Evolutionary conservation across 768 basidiomycete species (phyloP), one percentile per base, ranked within the genome.

Genomic region (Agrocybe chaxingu): DNA sequence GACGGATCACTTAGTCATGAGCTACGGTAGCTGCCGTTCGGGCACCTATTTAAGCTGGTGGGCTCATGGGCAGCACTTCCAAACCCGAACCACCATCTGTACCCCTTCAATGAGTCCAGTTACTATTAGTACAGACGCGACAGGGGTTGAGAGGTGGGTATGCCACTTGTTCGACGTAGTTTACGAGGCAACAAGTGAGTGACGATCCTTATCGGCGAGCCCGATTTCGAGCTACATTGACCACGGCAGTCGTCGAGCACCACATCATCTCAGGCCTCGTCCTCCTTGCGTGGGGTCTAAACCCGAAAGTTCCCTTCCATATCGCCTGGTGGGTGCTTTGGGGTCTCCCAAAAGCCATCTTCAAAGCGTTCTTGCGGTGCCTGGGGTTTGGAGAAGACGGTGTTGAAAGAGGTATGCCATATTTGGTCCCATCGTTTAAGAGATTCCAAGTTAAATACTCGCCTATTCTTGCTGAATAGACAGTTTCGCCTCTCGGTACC

Each of bases 401-500:
- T 42, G 40, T 42, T 19, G 40, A 19, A 42, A n/a, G 9, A 42
- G 18, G 40, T 42, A 42, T 19, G 40, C 13, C 11, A 10, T 42
- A 3, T 42, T 42, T 42, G 13, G 10, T 9, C 40, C 11, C 11
- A n/a, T n/a, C n/a, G 7, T 11, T 37, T 37, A 4, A 11, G 11
- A 37, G 3, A 37, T 37, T 11, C 36, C 36, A 37, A 24, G 24
- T 24, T 24, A 5, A 24, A 24, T 24, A 24, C 5, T 24, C 36
- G 4, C 36, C 36, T 37, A 37, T 37, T 37, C 36, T 37, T 7
- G 11, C 36, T 24, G 24, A 24, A 24, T 24, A 37, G 47, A 39
- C 30, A 38, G 36, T 8, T 40, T 29, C 18, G 47, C 47, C 7
- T 48, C 47, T 12, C 18, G 37, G 30, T 48, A 48, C 37, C 47